Evolutionary conservation across 2,329 filamentous ascomycete genomes (phyloP), one percentile per base, ranked within the genome.

Genomic region (Neopestalotiopsis sp.): DNA sequence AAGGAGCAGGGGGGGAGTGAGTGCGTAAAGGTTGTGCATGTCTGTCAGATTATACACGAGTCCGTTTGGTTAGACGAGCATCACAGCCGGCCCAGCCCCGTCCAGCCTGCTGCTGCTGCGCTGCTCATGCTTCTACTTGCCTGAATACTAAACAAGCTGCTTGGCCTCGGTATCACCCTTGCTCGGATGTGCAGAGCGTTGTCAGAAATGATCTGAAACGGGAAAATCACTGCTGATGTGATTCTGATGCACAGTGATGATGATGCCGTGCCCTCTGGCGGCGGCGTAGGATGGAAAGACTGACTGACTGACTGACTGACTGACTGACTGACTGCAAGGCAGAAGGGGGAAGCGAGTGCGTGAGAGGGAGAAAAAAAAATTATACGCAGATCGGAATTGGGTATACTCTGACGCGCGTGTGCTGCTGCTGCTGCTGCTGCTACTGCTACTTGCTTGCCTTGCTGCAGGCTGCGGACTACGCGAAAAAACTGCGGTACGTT

Each of bases 41-140:
- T 53, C 45, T 53, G 45, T 53, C 45, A 53, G 45, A 53, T 53
- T 53, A 53, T 53, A 53, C 45, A 53, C 45, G 45, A 53, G 9
- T 17, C 45, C 45, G 45, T 53, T 53, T 53, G 45, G 45, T 53
- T 53, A 53, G 45, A 53, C 45, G 45, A 53, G 17, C 45, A 53
- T 53, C n/a, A 53, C 45, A 53, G 45, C 45, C 45, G 17, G 42
- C 6, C 34, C 34, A 38, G 34, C 6, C 34, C 34, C 6, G 34
- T 38, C 42, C 42, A 53, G 45, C 45, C 45, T 53, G 17, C 45
- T 53, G 45, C 45, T 53, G 42, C 42, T 17, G 42, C 34, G 17
- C 45, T 53, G 45, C 45, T 53, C 12, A 10, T 17, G 42, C 34
- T 38, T 7, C 34, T 38, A 38, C 34, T 38, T 49, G 45, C 45